Base-by-base conservation (phyloP, 495 filamentous ascomycete species). In the Hypomontagnella submonticulosa region DNA sequence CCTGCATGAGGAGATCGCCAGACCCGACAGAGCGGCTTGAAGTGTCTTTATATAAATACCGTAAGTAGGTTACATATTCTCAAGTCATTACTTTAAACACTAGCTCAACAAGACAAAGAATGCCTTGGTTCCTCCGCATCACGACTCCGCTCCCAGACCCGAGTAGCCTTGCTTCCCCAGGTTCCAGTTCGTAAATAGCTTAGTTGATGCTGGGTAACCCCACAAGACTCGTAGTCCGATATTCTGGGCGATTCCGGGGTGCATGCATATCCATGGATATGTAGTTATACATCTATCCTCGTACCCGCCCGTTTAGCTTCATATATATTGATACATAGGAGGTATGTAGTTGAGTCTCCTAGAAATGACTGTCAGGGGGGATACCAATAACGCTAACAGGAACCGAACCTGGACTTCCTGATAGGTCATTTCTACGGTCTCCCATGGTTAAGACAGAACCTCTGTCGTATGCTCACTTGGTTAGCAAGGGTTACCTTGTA, bases 11-110 rank as follows among this genome's bases (percentile, higher is more conserved):
- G 49, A 23, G 49, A 53, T 53, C 49, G 49, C 12, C 49, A 53
- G 48, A 27, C 49, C 34, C 33, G 34, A 53, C 49, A 40, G 49
- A 53, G 49, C 36, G 34, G 36, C 49, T 53, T 40, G 33, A 53
- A 53, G 15, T 53, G 34, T 40, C 49, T 53, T 30, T 53, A 53
- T 53, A 40, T 53, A 53, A 40, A 40, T 53, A 40, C 34, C 12
- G 2, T 27, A 2, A 6, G 23, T 53, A 40, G 49, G 20, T 40
- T 3, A 53, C 49, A 53, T 23, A 23, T 23, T 40, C 16, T 13
- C 34, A 40, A 53, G 49, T 53, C n/a, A n/a, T n/a, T n/a, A 40
- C 33, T 40, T 34, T 9, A 40, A 53, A 33, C 49, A 53, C 49
- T 40, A 53, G 49, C 49, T 27, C 16, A 27, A 40, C 18, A 27